Conservation (phyloP, 2,329 filamentous ascomycete genomes). For the Didymella pomorum region DNA sequence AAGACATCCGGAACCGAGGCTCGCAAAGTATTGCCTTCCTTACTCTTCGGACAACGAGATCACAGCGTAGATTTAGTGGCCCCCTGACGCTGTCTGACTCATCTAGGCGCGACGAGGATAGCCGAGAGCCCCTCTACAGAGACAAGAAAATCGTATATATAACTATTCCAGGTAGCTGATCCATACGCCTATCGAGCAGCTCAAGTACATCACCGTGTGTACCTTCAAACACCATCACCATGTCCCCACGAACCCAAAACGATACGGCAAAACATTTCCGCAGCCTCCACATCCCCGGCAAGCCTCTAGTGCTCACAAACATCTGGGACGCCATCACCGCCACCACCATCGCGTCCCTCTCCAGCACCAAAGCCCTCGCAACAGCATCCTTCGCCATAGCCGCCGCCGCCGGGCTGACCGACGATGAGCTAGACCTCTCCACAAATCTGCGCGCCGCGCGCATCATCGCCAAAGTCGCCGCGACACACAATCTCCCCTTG, state of each 20-base stretch:
- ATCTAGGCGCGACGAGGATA: neutral
- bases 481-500: slow-evolving; percentile 56
- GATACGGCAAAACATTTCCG: slow-evolving; percentile 21
- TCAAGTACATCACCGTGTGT: neutral
- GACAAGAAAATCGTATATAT: too few relatives aligned
- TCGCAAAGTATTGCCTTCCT: slow-evolving; percentile 13
- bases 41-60: neutral
- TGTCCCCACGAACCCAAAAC: slow-evolving; percentile 5
- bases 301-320: slow-evolving; percentile 64
- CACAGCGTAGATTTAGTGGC: neutral
- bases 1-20: slow-evolving; percentile 1
- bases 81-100: neutral
- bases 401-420: slow-evolving; percentile 40
- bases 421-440: slow-evolving; percentile 57
- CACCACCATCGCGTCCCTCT: slow-evolving; percentile 55
- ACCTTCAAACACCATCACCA: neutral
- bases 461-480: slow-evolving; percentile 56
- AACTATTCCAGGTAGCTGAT: neutral
- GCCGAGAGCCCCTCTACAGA: neutral
- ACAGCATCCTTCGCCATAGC: slow-evolving; percentile 50
- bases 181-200: neutral
- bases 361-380: slow-evolving; percentile 52
- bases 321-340: slow-evolving; percentile 64
- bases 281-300: slow-evolving; percentile 60
- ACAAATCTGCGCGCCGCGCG: slow-evolving; percentile 60